Evolutionary conservation across 1,139 yeast species (phyloP), one percentile per base, ranked within the genome.

Genomic region (Geotrichum bryndzae): DNA sequence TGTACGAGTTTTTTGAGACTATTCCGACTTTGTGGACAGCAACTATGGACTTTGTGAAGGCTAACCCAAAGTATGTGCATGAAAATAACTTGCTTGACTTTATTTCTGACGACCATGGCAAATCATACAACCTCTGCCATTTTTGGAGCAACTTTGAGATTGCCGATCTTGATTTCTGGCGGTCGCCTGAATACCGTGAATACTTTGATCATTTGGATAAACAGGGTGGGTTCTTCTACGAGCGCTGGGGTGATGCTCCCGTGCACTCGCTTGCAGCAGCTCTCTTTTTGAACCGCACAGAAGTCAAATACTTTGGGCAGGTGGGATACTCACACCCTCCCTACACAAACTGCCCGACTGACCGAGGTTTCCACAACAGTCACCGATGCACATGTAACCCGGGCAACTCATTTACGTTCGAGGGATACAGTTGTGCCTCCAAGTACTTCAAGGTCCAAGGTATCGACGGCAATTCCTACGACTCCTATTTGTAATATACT

Each of bases 201-300:
- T 89, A 86, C 74, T 90, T 89, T 68, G 87, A 87, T 45, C 78
- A 80, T 70, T 81, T 89, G 68, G 96, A 89, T 73, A 76, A 83
- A 67, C 82, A 88, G 18, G 96, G 96, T 70, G 96, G 96, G 4
- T 90, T 90, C 77, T 90, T 87, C 76, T 90, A 90, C 73, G 96
- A 90, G 77, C 82, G 96, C 73, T 90, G 96, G 96, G 96, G 96
- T 64, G 96, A 89, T 75, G 96, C 96, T 13, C 96, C 96, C 50
- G 86, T 90, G 51, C 96, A 90, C 73, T 87, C 96, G 15, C 84
- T 90, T 69, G 96, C 94, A 15, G 96, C 88, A n/a, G 79, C 92
- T 2, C 76, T 89, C 64, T 85, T 90, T 74, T 76, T 88, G 71
- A 84, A 86, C 65, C 82, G 82, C 73, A 84, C 82, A 48, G 82